These are phyloP conservation scores for Aspergillus ibericus DNA, from an alignment of 2,329 filamentous ascomycete species.

Conservation along the genomic window DNA sequence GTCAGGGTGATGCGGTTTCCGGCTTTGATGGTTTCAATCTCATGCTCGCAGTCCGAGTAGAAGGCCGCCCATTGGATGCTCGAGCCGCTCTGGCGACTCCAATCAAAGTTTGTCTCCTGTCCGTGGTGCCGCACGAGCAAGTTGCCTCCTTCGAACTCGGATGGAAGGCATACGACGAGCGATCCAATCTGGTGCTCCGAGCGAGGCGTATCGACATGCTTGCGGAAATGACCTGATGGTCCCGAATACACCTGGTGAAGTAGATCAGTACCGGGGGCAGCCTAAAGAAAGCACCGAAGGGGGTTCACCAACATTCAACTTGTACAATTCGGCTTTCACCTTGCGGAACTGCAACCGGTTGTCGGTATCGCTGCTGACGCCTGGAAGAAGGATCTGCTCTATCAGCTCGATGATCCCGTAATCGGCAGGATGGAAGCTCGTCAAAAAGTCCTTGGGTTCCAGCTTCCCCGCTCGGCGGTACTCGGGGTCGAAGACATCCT, in stretches of 20 bases:
- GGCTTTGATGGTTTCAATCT: constrained; percentile 46
- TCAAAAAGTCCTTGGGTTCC: constrained; percentile 49
- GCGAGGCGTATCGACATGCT: constrained; percentile 57
- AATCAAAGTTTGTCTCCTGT: constrained; percentile 27
- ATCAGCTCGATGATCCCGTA: constrained; percentile 55
- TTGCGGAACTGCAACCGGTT: constrained; percentile 26
- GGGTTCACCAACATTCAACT: constrained; percentile 56
- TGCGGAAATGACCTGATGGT: constrained; percentile 52
- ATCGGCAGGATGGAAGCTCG: constrained; percentile 54
- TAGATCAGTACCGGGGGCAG: not conserved
- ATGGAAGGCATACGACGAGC: constrained; percentile 54
- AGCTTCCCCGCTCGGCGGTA: constrained; percentile 57
- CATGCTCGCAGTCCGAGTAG: constrained; percentile 40
- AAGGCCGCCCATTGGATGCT: constrained; percentile 40
- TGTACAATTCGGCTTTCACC: constrained; percentile 57
- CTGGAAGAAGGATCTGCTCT: constrained; percentile 48
- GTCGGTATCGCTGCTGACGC: constrained; percentile 13
- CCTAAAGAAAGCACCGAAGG: not conserved
- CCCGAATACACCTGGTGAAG: constrained; percentile 50
- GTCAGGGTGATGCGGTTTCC: constrained; percentile 60
- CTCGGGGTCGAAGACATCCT: constrained; percentile 53
- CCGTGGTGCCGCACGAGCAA: constrained; percentile 36
- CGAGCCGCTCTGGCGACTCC: constrained; percentile 22
- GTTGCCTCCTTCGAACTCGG: constrained; percentile 32
- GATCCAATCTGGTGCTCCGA: constrained; percentile 53